These are phyloP conservation scores for Mycotypha africana DNA, from an alignment of 371 early-diverging fungal genomes.

Conservation along the genomic window DNA sequence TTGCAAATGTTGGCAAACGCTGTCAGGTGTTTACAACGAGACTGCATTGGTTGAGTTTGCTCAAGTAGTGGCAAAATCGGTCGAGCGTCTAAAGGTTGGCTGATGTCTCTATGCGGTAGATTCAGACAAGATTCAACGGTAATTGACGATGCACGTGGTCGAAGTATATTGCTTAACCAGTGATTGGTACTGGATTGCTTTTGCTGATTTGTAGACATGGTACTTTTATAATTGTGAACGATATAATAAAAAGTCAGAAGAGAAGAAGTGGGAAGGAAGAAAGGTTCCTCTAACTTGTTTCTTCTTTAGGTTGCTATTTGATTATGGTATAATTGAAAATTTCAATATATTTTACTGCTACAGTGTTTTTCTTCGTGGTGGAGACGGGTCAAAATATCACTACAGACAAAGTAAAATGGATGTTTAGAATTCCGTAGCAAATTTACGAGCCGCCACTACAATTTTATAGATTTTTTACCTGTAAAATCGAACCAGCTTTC, in stretches of 20 bases:
- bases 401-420: no score
- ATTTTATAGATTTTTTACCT: no score
- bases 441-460: no score
- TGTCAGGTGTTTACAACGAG: slow-evolving; percentile 33
- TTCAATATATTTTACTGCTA: no score
- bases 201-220: slow-evolving; percentile 24
- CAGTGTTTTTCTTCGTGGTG: no score
- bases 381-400: no score
- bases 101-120: slow-evolving; percentile 23
- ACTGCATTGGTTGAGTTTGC: slow-evolving; percentile 18
- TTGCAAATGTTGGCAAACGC: slow-evolving; percentile 39
- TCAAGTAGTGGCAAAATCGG: slow-evolving; percentile 32
- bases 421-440: no score
- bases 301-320: no score
- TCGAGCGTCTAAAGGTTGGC: slow-evolving; percentile 40
- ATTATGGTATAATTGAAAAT: no score
- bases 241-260: no score
- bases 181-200: slow-evolving; percentile 11
- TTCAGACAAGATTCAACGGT: slow-evolving; percentile 46
- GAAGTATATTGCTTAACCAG: slow-evolving; percentile 43
- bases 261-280: neutral
- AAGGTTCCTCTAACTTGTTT: neutral
- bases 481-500: no score
- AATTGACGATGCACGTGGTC: slow-evolving; percentile 37
- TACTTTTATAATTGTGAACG: no score